Base-by-base conservation (phyloP, 1,139 yeast genomes). In the Pichia sp. region DNA sequence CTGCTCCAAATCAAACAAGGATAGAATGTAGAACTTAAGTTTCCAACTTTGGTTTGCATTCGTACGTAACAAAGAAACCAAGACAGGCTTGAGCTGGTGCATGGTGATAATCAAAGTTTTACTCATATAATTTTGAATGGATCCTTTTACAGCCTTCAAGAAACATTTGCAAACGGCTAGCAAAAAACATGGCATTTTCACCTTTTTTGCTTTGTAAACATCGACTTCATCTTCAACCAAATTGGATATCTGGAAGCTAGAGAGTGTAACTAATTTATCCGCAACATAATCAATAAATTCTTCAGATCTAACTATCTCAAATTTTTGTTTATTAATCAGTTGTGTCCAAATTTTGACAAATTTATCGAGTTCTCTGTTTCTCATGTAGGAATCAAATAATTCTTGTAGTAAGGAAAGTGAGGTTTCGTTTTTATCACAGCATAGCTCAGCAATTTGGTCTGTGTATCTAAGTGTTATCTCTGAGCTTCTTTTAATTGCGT, bases 281-380 rank as follows among this genome's bases (percentile, higher is more conserved):
- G 84, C 58, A 2, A 78, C 67, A 4, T 59, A 47, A 2, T 54
- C 48, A 1, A 68, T 51, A 35, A 73, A 67, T 2, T 52, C 54
- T 3, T 51, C 48, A 2, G 64, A 54, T 9, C 44, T 41, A 19
- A 52, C 31, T 4, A 43, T 9, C 45, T 44, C 18, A 31, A 50
- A 63, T 72, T 32, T 55, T 42, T 15, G 30, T 12, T 25, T 7
- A 5, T 20, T 19, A 11, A 69, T 60, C 5, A 68, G 62, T 2
- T 51, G 40, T 12, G 63, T 60, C 81, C 84, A 79, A 12, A 67
- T 56, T 1, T 61, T 57, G 38, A 77, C 64, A 49, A 82, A 81
- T 4, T 60, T 58, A 9, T 60, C 61, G 34, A 77, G 63, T 41
- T 80, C 86, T 63, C 93, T 72, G 6, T 80, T 80, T 49, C 66